A percentile compares a stretch with the other conserved stretches of the same genome.
Evolutionary conservation across 2,329 filamentous ascomycete genomes (phyloP).

Genomic region (Stagonosporopsis tanaceti): DNA sequence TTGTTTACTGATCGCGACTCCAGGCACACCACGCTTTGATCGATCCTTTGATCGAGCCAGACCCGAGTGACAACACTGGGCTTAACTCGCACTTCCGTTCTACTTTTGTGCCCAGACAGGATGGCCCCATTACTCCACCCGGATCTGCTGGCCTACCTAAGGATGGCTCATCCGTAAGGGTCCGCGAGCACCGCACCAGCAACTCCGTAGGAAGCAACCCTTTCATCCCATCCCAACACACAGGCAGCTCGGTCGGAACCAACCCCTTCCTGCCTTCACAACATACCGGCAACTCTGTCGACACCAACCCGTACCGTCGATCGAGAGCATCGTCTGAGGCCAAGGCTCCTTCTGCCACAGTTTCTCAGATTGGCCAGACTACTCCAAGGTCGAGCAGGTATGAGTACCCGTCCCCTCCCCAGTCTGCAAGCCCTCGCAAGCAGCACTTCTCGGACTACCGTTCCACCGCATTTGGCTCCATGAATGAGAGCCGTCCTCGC

Average conservation of each 20-base stretch:
- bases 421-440: slow-evolving; percentile 62
- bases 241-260: slow-evolving; percentile 35
- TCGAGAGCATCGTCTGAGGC: slow-evolving; percentile 41
- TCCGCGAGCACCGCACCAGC: slow-evolving; percentile 25
- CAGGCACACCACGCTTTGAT: slow-evolving; percentile 73
- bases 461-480: slow-evolving; percentile 41
- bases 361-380: slow-evolving; percentile 26
- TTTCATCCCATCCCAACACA: slow-evolving; percentile 32
- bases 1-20: slow-evolving; percentile 16
- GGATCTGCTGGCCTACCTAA: slow-evolving; percentile 37
- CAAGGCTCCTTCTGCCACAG: slow-evolving; percentile 32
- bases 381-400: slow-evolving; percentile 38
- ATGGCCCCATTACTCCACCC: slow-evolving; percentile 41
- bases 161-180: slow-evolving; percentile 16
- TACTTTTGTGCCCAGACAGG: slow-evolving; percentile 51
- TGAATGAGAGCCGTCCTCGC: slow-evolving; percentile 41
- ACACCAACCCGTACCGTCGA: slow-evolving; percentile 56
- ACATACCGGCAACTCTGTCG: slow-evolving; percentile 49
- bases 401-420: slow-evolving; percentile 61
- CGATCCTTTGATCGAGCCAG: slow-evolving; percentile 72
- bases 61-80: slow-evolving; percentile 73
- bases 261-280: slow-evolving; percentile 41
- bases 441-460: slow-evolving; percentile 45
- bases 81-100: slow-evolving; percentile 65
- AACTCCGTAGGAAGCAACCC: slow-evolving; percentile 35